phyloP scores from a whole-genome alignment of 2,329 filamentous ascomycete genomes.

The Cladobotryum mycophilum region DNA sequence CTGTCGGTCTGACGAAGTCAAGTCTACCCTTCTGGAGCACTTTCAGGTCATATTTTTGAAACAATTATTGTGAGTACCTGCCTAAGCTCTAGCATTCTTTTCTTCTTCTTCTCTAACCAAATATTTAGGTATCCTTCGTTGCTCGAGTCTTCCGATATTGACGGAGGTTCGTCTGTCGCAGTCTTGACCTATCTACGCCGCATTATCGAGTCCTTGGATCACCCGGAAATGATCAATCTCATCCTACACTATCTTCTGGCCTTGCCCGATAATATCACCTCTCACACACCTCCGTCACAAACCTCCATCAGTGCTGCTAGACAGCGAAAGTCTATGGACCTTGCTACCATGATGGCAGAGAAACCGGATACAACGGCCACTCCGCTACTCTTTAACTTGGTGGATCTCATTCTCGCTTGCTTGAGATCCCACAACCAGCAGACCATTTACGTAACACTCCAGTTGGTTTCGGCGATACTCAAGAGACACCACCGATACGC shows the following conservation, averaged over 20 bases:
- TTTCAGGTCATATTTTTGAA: conserved; percentile 96
- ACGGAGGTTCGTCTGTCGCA: conserved; percentile 92
- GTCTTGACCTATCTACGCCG: conserved; percentile 88
- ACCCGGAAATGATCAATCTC: conserved; percentile 89
- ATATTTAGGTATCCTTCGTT: conserved; percentile 77
- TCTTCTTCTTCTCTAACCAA: not conserved
- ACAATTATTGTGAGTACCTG: conserved; percentile 67
- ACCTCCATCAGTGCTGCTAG: conserved; percentile 62
- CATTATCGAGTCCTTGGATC: conserved; percentile 85
- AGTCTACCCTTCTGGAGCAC: conserved; percentile 87
- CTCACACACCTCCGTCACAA: conserved; percentile 30
- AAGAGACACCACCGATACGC: conserved; percentile 85
- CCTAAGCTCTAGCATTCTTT: not conserved
- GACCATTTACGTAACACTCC: conserved; percentile 83
- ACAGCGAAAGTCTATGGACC: conserved; percentile 81
- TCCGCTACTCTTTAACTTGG: conserved; percentile 84
- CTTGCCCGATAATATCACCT: conserved; percentile 53
- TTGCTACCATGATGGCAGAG: conserved; percentile 71
- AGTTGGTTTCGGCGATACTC: conserved; percentile 78
- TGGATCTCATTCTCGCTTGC: conserved; percentile 83
- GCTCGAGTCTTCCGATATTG: conserved; percentile 92
- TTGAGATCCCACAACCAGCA: conserved; percentile 78
- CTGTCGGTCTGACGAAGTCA: conserved; percentile 85
- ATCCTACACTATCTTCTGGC: conserved; percentile 89
- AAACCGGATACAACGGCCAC: conserved; percentile 68